phyloP scores from a whole-genome alignment of 2,329 filamentous ascomycete species.

The Cercospora sojina region DNA sequence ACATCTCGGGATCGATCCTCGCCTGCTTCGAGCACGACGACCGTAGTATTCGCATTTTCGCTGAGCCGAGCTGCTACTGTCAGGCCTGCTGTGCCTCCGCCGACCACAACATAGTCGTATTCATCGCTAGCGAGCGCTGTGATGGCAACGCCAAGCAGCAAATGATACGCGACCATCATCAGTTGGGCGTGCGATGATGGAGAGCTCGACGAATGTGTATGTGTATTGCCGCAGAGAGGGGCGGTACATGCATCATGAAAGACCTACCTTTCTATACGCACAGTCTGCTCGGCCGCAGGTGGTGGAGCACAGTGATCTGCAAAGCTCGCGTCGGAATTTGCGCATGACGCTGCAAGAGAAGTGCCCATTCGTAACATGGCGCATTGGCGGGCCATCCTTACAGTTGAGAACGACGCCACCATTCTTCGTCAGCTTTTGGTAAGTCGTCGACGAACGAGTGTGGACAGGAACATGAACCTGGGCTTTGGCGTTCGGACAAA shows the following conservation, averaged over 20 bases:
- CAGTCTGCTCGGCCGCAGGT: not conserved
- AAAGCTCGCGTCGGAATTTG: not conserved
- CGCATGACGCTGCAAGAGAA: not conserved
- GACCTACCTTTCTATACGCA: not conserved
- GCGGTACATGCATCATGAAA: not conserved
- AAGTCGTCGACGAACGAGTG: not conserved
- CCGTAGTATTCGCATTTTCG: constrained; percentile 24
- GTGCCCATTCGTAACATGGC: not conserved
- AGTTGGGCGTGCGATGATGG: not conserved
- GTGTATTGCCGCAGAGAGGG: not conserved
- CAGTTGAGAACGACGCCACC: not conserved
- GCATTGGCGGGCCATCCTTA: not conserved
- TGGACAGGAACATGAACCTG: not conserved
- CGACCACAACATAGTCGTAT: constrained; percentile 4
- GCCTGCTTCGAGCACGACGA: constrained; percentile 37
- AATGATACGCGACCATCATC: not conserved
- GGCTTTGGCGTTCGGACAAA: not conserved
- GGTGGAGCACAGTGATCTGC: not conserved
- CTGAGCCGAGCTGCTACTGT: constrained; percentile 31
- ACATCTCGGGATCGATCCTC: constrained; percentile 12
- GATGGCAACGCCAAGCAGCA: not conserved
- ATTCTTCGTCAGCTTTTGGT: not conserved
- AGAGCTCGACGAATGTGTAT: not conserved
- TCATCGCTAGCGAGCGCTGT: not conserved
- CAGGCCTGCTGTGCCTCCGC: constrained; percentile 28